Evolutionary conservation across 306 rosid genomes (phyloP), one percentile per base, ranked within the genome.

Genomic region (Astragalus membranaceus): DNA sequence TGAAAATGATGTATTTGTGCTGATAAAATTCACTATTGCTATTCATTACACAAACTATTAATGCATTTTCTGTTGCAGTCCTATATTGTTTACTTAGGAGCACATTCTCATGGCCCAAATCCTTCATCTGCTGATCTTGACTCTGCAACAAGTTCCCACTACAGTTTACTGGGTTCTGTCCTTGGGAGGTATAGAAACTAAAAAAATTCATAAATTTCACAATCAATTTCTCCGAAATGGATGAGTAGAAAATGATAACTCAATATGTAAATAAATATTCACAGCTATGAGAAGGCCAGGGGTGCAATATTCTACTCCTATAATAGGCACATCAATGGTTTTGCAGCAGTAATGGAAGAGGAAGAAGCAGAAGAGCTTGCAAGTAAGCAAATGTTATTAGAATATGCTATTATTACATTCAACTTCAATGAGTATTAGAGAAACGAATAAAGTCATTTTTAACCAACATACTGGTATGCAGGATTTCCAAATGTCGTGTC

Each of bases 401-500:
- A 36, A 10, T 55, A n/a, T 30, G 10, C 41, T 55, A 26, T 16
- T 12, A 43, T 8, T 56, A 41, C 35, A 4, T 58, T 58, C 29
- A 10, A 43, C 4, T 58, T 57, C 12, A 35, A 32, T 33, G 42
- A 33, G 46, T 4, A 33, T 3, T 58, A n/a, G 23, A 56, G 5
- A 56, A 51, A 49, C 7, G 8, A 4, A 33, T 6, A 16, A 17
- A 51, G 15, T 9, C 7, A 36, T 67, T 68, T 53, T 20, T 0
- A 53, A 23, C 10, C 7, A 23, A 10, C 0, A 54, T 10, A 5
- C 37, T 37, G 30, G 48, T n/a, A 37, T 66, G 64, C 60, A 90
- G 91, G 65, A 42, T 64, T 76, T 59, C 96, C 91, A 35, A 78
- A 39, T 33, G 94, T 90, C 4, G 85, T 82, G 5, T 85, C 91